Conservation (phyloP, 805 yeast genomes). For the Candida ortonii region DNA sequence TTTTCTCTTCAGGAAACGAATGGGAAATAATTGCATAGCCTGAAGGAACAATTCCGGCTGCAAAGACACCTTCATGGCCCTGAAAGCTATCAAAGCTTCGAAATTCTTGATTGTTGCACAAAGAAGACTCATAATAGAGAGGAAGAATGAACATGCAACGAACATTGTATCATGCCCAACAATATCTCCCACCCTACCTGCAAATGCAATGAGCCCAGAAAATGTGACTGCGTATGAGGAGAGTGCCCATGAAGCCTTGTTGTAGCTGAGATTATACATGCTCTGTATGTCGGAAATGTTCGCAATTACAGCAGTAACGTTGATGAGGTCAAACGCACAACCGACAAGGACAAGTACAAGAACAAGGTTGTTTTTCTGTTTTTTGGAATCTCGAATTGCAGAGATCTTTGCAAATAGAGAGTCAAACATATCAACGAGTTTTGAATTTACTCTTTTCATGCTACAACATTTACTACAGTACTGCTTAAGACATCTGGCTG, state of each 20-base stretch:
- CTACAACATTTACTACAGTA: too few species aligned
- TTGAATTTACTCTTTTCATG: too few species aligned
- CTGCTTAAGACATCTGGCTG: too few species aligned
- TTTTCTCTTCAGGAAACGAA: constrained; percentile 28
- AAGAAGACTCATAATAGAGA: constrained; percentile 30
- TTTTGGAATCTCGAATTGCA: too few species aligned
- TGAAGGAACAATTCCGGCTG: constrained; percentile 39
- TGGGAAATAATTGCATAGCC: constrained; percentile 24
- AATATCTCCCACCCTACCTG: constrained; percentile 42
- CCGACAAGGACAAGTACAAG: constrained; percentile 15
- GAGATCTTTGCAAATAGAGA: too few species aligned
- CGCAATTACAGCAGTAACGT: constrained; percentile 26
- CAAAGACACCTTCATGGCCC: constrained; percentile 47
- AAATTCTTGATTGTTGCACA: constrained; percentile 36
- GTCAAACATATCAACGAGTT: too few species aligned
- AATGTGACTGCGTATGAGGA: constrained; percentile 43
- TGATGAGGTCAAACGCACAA: constrained; percentile 24
- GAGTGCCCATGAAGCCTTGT: constrained; percentile 40
- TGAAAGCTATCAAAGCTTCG: constrained; percentile 37
- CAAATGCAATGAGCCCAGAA: constrained; percentile 40
- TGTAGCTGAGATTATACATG: constrained; percentile 36
- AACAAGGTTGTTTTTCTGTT: constrained; percentile 11
- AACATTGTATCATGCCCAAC: constrained; percentile 37
- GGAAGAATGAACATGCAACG: constrained; percentile 13
- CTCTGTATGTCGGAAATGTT: constrained; percentile 28